These are phyloP conservation scores for Puya raimondii DNA, from an alignment of 176 grass and related monocot genomes.

Conservation along the genomic window DNA sequence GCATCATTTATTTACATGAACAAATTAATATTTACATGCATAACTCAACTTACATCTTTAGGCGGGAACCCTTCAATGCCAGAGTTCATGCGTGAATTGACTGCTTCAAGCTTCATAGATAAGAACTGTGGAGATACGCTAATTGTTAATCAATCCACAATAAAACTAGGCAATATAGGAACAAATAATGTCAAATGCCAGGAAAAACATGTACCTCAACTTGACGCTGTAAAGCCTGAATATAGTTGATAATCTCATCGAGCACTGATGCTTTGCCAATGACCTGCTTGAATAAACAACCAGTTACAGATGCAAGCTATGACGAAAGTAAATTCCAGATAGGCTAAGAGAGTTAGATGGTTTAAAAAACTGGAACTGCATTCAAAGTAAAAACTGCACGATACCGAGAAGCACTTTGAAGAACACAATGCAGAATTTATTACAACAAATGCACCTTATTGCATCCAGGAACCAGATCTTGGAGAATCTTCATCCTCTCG, in stretches of 20 bases:
- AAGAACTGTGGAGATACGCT: conserved; percentile 53
- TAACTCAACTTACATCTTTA: conserved; percentile 71
- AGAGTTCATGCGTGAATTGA: conserved; percentile 49
- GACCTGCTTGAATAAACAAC: conserved; percentile 43
- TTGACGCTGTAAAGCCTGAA: conserved; percentile 84
- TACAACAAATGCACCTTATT: conserved; percentile 59
- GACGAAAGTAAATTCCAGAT: conserved; percentile 12
- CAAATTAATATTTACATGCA: conserved; percentile 5
- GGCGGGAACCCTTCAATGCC: conserved; percentile 55
- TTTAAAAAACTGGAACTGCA: conserved; percentile 2
- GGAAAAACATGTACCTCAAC: conserved; percentile 57
- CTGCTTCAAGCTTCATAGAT: conserved; percentile 95
- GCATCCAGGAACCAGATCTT: conserved; percentile 95
- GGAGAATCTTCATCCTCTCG: conserved; percentile 92
- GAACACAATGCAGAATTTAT: not conserved
- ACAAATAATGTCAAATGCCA: conserved; percentile 7
- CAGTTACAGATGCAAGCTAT: conserved; percentile 10
- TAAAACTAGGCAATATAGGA: not conserved
- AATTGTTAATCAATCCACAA: conserved; percentile 11
- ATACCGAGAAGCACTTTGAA: not conserved
- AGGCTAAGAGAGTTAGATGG: conserved; percentile 2
- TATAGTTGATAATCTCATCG: conserved; percentile 98
- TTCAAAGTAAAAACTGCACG: not conserved
- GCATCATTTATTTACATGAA: not conserved
- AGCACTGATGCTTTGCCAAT: conserved; percentile 94